phyloP scores from a whole-genome alignment of 2,329 filamentous ascomycete species.

The Daldinia sp. region DNA sequence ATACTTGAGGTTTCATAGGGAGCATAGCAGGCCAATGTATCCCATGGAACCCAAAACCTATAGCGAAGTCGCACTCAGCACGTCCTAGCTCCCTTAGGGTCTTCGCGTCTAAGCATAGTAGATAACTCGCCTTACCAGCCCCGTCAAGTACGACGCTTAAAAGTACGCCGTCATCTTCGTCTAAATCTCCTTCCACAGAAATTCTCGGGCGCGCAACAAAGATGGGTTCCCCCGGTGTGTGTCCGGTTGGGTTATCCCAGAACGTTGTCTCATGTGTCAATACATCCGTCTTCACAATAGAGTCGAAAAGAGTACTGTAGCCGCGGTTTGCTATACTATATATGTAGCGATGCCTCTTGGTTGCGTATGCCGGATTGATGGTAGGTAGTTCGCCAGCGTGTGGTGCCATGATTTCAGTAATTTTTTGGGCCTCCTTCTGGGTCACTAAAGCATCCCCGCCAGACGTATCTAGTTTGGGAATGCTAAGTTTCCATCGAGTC shows the following conservation, averaged over 20 bases:
- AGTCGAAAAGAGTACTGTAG: slow-evolving; percentile 67
- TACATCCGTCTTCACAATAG: slow-evolving; percentile 71
- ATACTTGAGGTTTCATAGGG: not conserved
- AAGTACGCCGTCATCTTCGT: slow-evolving; percentile 60
- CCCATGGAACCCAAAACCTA: slow-evolving; percentile 73
- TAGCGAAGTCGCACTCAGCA: slow-evolving; percentile 67
- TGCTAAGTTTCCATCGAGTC: slow-evolving; percentile 54
- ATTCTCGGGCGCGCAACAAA: slow-evolving; percentile 64
- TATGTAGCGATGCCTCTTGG: slow-evolving; percentile 64
- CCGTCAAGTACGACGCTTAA: slow-evolving; percentile 70
- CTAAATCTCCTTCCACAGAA: slow-evolving; percentile 39
- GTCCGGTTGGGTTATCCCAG: slow-evolving; percentile 66
- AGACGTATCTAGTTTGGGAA: slow-evolving; percentile 41
- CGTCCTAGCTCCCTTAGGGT: slow-evolving; percentile 70
- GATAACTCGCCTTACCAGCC: slow-evolving; percentile 64
- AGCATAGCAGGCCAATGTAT: slow-evolving; percentile 49
- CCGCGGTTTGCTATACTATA: slow-evolving; percentile 67
- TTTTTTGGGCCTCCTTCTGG: slow-evolving; percentile 35
- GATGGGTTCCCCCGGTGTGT: slow-evolving; percentile 75
- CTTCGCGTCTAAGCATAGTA: slow-evolving; percentile 70
- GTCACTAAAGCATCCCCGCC: not conserved
- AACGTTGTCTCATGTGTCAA: slow-evolving; percentile 58
- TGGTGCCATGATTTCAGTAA: slow-evolving; percentile 59
- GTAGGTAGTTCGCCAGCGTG: slow-evolving; percentile 70
- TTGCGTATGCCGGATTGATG: slow-evolving; percentile 66